Percentiles rank a stretch among this genome's conserved stretches.
Conservation (phyloP, 2,329 filamentous ascomycete species). For the Microascus cirrosus region DNA sequence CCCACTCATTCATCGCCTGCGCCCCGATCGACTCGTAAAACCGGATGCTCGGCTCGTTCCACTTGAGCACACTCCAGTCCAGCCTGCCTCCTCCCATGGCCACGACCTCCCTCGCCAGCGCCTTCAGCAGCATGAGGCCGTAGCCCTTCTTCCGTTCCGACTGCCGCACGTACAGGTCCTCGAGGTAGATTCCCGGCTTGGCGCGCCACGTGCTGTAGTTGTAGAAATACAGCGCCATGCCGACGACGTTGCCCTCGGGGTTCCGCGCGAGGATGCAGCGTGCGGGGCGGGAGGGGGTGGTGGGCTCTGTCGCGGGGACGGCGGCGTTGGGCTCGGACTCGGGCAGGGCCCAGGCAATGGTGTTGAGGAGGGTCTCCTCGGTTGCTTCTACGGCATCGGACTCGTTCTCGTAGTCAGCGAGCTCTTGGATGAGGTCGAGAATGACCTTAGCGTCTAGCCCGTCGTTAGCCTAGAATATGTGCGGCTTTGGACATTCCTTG, state of each 20-base stretch:
- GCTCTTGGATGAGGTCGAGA: conserved; percentile 68
- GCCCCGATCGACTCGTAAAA: conserved; percentile 74
- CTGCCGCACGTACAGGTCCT: conserved; percentile 78
- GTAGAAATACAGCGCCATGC: conserved; percentile 87
- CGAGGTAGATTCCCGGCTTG: conserved; percentile 81
- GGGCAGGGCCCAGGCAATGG: conserved; percentile 63
- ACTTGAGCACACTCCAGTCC: conserved; percentile 87
- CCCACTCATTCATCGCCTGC: conserved; percentile 57
- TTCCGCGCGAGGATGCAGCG: conserved; percentile 61
- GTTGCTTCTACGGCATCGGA: conserved; percentile 67
- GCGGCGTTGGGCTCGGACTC: conserved; percentile 26
- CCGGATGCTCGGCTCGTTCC: conserved; percentile 82
- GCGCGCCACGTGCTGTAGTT: conserved; percentile 92
- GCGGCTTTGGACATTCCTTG: conserved; percentile 14
- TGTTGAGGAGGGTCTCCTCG: conserved; percentile 56
- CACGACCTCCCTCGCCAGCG: conserved; percentile 69
- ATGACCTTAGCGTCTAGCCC: conserved; percentile 67
- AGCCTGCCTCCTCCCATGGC: conserved; percentile 62
- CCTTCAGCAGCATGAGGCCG: conserved; percentile 62
- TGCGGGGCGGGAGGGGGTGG: conserved; percentile 49
- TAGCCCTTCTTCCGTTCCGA: conserved; percentile 65
- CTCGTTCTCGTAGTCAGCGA: conserved; percentile 81
- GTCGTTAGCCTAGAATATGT: neutral
- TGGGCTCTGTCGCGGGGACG: conserved; percentile 37
- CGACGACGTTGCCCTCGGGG: conserved; percentile 39